Evolutionary conservation across 805 yeast species (phyloP).

Genomic region (Candida morakotiae): DNA sequence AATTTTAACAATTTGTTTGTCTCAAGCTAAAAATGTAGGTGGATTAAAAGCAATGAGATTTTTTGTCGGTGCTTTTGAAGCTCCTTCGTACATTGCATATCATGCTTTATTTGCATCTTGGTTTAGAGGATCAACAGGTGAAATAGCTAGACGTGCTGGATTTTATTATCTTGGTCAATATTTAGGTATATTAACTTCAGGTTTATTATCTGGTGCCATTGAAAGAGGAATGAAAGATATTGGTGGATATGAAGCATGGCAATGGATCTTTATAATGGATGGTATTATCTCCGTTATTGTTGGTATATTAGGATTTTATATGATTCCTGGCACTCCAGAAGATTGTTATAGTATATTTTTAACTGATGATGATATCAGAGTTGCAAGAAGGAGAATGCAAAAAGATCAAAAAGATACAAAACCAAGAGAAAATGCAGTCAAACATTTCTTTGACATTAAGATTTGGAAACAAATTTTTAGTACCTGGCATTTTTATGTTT

Average conservation of each 20-base stretch:
- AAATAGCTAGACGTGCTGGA: constrained; percentile 59
- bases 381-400: constrained; percentile 26
- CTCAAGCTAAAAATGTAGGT: constrained; percentile 43
- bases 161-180: constrained; percentile 60
- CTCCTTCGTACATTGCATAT: constrained; percentile 43
- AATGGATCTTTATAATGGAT: constrained; percentile 71
- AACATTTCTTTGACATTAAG: constrained; percentile 36
- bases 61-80: constrained; percentile 65
- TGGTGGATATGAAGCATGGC: constrained; percentile 59
- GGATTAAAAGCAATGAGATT: constrained; percentile 62
- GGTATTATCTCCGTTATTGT: constrained; percentile 56
- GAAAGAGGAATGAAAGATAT: constrained; percentile 44
- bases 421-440: constrained; percentile 17
- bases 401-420: constrained; percentile 19
- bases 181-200: constrained; percentile 59
- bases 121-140: constrained; percentile 31
- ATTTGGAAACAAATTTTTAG: constrained; percentile 52
- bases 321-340: constrained; percentile 65
- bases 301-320: constrained; percentile 51
- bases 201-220: constrained; percentile 58
- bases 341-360: constrained; percentile 32
- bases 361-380: constrained; percentile 31
- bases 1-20: constrained; percentile 55
- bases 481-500: constrained; percentile 58
- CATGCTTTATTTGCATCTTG: constrained; percentile 47